These are phyloP conservation scores for Candida montana DNA, from an alignment of 805 yeast species.

Conservation along the genomic window DNA sequence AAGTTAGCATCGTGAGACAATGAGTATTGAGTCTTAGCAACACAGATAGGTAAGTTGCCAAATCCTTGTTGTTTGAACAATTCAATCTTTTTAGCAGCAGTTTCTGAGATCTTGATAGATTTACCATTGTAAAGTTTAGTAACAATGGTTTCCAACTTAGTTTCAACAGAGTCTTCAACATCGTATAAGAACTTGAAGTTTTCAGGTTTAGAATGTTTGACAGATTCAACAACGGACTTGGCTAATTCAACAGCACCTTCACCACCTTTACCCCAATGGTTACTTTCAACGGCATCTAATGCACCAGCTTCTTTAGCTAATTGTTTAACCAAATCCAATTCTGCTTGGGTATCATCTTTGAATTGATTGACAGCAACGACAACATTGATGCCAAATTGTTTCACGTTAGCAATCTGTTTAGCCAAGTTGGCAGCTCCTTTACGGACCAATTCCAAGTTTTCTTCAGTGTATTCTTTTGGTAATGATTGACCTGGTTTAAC, in stretches of 20 bases:
- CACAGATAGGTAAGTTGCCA: conserved; percentile 87
- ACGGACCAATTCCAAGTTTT: conserved; percentile 62
- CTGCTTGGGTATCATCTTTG: conserved; percentile 65
- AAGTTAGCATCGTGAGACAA: conserved; percentile 88
- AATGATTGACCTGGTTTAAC: conserved; percentile 80
- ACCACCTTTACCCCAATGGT: conserved; percentile 89
- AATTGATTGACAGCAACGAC: conserved; percentile 79
- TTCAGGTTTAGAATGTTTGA: conserved; percentile 37
- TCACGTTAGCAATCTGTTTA: conserved; percentile 72
- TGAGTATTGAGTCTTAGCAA: conserved; percentile 96
- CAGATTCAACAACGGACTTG: conserved; percentile 59
- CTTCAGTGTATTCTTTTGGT: conserved; percentile 67
- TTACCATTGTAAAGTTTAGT: conserved; percentile 75
- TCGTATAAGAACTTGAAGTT: conserved; percentile 55
- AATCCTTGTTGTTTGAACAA: conserved; percentile 83
- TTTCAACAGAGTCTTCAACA: conserved; percentile 57
- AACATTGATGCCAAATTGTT: conserved; percentile 68
- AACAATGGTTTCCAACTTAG: conserved; percentile 62
- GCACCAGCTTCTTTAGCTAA: conserved; percentile 77
- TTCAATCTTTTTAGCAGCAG: conserved; percentile 70
- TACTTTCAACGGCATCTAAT: conserved; percentile 67
- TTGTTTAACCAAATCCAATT: conserved; percentile 61
- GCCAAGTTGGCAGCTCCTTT: conserved; percentile 71
- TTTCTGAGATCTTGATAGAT: conserved; percentile 61
- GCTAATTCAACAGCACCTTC: conserved; percentile 74